Base-by-base conservation (phyloP, 495 filamentous ascomycete genomes). In the Podospora sp. region DNA sequence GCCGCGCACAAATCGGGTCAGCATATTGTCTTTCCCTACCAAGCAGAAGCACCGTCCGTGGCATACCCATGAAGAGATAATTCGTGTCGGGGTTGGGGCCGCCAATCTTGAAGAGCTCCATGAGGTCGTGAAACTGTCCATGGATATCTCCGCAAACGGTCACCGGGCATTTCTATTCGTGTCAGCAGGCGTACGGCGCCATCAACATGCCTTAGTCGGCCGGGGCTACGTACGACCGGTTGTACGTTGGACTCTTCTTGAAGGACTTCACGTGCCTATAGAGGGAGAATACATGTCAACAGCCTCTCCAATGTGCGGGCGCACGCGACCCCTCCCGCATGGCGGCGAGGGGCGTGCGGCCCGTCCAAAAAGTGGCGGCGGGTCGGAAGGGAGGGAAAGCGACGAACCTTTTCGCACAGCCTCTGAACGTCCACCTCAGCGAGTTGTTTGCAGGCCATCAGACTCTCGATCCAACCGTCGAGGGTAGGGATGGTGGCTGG, bases 371-470 rank as follows among this genome's bases (percentile, higher is more conserved):
- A 52, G 27, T 16, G 58, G 18, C 25, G 57, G 11, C 4, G 60
- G 53, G 5, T 29, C 35, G 52, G 12, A 21, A 29, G 20, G 3
- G 33, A 24, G 46, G 56, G 9, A 33, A 26, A 18, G 24, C 0
- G 36, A 84, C 90, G 76, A 82, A 97, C 94, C 88, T 96, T 94
- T 78, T 98, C 95, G 84, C 95, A 99, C 75, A 99, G 86, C 74
- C 93, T 89, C 80, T 96, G 93, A 66, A 99, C 95, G 79, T 99
- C 96, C 29, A 86, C 84, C 84, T 99, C 95, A 62, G 91, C 87
- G 79, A 99, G 85, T 84, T 97, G 96, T 81, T 99, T 99, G 89
- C 95, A 99, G 77, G 82, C 90, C 95, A 99, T 99, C 82, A 99
- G 83, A 80, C 86, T 95, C 83, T 96, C 94, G 77, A 99, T 99